Base-by-base conservation (phyloP, 2,329 filamentous ascomycete genomes). In the Conoideocrella luteorostrata region DNA sequence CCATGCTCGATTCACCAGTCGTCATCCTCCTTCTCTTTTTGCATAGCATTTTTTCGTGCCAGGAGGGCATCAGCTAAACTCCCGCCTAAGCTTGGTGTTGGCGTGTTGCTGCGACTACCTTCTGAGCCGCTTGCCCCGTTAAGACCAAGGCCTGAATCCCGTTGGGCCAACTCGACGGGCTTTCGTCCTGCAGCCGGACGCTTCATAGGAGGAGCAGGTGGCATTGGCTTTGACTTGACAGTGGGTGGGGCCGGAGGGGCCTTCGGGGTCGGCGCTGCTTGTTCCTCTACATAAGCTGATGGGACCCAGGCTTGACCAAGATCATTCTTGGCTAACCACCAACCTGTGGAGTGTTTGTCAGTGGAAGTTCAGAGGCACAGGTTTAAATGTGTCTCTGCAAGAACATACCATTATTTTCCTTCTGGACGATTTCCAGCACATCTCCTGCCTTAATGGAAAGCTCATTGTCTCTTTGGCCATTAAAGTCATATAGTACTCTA, bases 401-500 rank as follows among this genome's bases (percentile, higher is more conserved):
- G 18, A 11, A 48, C 83, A 64, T 78, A 95, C 91, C 93, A 61
- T 97, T 97, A 63, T 78, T 83, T 66, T 96, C 91, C 66, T 96
- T 96, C 59, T 93, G 85, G n/a, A 94, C 78, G 58, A 98, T 82
- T 62, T 94, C 81, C 42, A 98, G 78, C 39, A 95, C 66, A 50
- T 97, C 86, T 40, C 86, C 89, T 39, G 86, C 82, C 46, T 64
- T 77, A 50, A 98, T 78, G 13, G 85, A 83, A 41, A 98, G 73
- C 65, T 97, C 90, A 52, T 94, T 95, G 46, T 84, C 79, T 50
- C 78, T 87, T 53, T 91, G 84, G 13, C 89, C 89, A 43, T 74
- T 77, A 62, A 97, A 98, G 56, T 96, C 90, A 63, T 97, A 98
- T 37, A 97, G 65, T 4, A 89, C 93, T 69, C 89, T 93, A 57